Base-by-base conservation (phyloP, 2,329 filamentous ascomycete species). In the Whalleya microplaca region DNA sequence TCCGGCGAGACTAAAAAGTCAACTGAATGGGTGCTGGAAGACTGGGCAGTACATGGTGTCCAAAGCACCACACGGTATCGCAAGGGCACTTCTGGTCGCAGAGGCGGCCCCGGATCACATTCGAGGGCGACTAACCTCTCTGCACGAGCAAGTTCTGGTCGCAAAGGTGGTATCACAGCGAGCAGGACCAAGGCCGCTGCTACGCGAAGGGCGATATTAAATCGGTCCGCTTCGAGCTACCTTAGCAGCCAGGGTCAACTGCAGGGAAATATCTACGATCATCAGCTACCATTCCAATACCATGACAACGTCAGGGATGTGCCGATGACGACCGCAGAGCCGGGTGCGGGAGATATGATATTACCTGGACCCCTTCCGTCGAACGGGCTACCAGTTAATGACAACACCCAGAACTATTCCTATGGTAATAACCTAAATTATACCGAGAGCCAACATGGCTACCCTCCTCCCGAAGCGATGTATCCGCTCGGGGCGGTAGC, bases 1-100 rank as follows among this genome's bases (percentile, higher is more conserved):
- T 74, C 78, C 46, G 77, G 81, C 19, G 83, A 85, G 53, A 69
- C 78, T 8, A 86, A 89, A 68, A 92, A 89, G 69, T 84, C 84
- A 1, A 87, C 83, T 47, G 84, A 89, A 72, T 98, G 94, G 94
- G 83, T 86, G 43, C 78, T 98, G 21, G 87, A 87, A 37, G 77
- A 85, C 1, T 86, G 88, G 72, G 91, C 91, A 0, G 76, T 91
- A 29, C 74, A 88, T 21, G 90, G 91, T 21, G 90, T 97, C 48
- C 86, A 92, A 73, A 94, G 91, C 56, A 98, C 94, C 0, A 97
- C 94, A 1, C 79, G 88, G 62, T 92, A 90, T 72, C 84, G 89
- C 62, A 87, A 86, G 64, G 71, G 67, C 21, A 75, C 75, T 56
- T 66, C 75, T 56, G 66, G 71, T 45, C 51, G 65, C 18, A 63